Percentiles rank a stretch among this genome's conserved stretches.
phyloP scores from a whole-genome alignment of 805 yeast genomes.

The Saturnispora ahearnii region DNA sequence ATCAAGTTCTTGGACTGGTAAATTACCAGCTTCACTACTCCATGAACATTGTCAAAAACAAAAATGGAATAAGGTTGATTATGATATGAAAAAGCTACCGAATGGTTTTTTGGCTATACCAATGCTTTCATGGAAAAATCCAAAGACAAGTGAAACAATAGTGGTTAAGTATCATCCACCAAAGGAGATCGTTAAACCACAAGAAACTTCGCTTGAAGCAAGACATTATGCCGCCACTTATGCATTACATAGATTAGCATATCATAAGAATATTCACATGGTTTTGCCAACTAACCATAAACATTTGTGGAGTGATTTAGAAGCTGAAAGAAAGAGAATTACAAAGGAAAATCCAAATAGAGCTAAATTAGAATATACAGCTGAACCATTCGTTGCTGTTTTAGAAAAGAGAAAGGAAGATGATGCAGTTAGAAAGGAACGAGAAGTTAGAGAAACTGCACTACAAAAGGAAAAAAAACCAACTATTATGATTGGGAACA shows the following conservation, averaged over 20 bases:
- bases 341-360: slow-evolving; percentile 35
- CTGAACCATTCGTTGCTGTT: slow-evolving; percentile 69
- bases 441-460: slow-evolving; percentile 36
- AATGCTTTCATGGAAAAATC: slow-evolving; percentile 61
- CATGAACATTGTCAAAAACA: slow-evolving; percentile 82
- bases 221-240: slow-evolving; percentile 86
- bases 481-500: slow-evolving; percentile 31
- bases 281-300: slow-evolving; percentile 78
- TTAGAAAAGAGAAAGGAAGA: slow-evolving; percentile 45
- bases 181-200: slow-evolving; percentile 45
- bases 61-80: slow-evolving; percentile 82
- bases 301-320: slow-evolving; percentile 68
- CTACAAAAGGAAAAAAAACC: slow-evolving; percentile 43
- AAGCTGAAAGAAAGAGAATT: slow-evolving; percentile 45
- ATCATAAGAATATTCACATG: slow-evolving; percentile 77
- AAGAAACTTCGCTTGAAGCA: slow-evolving; percentile 81
- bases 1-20: slow-evolving; percentile 87
- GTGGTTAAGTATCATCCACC: slow-evolving; percentile 47
- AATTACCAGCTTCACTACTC: slow-evolving; percentile 75
- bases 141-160: slow-evolving; percentile 66
- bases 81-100: slow-evolving; percentile 47
- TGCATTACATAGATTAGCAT: slow-evolving; percentile 71
- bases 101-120: slow-evolving; percentile 61
- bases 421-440: slow-evolving; percentile 38
- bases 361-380: slow-evolving; percentile 47